Conservation (phyloP, 768 basidiomycete species). For the Mycena vulgaris region DNA sequence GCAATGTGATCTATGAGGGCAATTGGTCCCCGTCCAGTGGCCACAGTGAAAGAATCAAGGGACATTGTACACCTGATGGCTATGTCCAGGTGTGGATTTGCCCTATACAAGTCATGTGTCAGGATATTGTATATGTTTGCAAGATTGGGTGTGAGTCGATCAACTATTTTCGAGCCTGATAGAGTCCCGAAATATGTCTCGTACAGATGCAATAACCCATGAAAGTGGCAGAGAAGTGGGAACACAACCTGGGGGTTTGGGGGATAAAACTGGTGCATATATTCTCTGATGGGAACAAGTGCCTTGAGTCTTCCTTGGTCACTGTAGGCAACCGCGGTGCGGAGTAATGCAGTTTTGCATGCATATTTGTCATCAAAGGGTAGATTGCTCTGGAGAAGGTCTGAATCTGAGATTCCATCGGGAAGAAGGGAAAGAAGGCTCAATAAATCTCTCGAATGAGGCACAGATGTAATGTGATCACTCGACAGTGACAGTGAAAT, state of each 20-base stretch:
- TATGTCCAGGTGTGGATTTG: background rate
- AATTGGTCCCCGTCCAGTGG: background rate
- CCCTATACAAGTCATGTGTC: background rate
- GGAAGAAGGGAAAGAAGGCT: background rate
- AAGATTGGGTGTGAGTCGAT: background rate
- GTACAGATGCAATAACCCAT: background rate
- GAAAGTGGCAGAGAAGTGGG: background rate
- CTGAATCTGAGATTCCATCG: background rate
- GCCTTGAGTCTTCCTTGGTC: conserved; percentile 40
- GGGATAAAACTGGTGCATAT: background rate
- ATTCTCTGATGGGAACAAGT: background rate
- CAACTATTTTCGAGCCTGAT: background rate
- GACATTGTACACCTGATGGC: background rate
- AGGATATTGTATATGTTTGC: background rate
- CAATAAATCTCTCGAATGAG: background rate
- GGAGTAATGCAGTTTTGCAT: background rate
- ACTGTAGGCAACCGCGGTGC: conserved; percentile 48
- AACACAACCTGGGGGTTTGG: background rate
- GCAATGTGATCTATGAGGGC: background rate
- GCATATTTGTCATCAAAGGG: background rate
- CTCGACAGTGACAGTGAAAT: background rate
- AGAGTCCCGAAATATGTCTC: background rate
- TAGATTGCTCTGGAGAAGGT: background rate
- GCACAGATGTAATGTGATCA: background rate
- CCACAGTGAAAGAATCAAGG: background rate